Conservation (phyloP, 1,284 basidiomycete species). For the Caloboletus firmus region DNA sequence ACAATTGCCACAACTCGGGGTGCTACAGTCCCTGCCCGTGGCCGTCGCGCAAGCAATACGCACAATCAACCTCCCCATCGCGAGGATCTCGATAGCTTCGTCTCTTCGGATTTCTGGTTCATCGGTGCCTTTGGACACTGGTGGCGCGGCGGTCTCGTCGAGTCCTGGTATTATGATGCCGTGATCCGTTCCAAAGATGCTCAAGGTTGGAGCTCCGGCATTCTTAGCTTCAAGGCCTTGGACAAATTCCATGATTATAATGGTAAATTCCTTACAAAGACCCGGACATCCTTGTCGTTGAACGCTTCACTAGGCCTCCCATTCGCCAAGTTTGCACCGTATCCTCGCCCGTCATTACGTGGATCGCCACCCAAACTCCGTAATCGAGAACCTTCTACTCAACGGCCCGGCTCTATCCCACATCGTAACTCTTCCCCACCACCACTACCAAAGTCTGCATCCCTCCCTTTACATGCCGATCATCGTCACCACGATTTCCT, state of each 20-base stretch:
- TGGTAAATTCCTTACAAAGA: conserved; percentile 42
- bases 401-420: conserved; percentile 38
- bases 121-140: conserved; percentile 85
- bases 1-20: conserved; percentile 64
- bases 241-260: conserved; percentile 63
- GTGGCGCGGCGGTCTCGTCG: conserved; percentile 77
- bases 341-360: conserved; percentile 41
- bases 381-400: conserved; percentile 56
- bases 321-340: conserved; percentile 48
- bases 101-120: conserved; percentile 78
- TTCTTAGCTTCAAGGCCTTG: conserved; percentile 66
- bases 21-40: conserved; percentile 24
- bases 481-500: conserved; percentile 34
- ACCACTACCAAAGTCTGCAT: conserved; percentile 78
- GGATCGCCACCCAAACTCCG: conserved; percentile 53
- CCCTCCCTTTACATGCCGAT: conserved; percentile 64
- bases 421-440: conserved; percentile 69
- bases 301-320: conserved; percentile 44
- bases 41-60: conserved; percentile 19
- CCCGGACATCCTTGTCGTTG: not conserved
- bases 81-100: conserved; percentile 43
- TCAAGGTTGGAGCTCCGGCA: conserved; percentile 71
- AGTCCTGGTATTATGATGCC: conserved; percentile 69
- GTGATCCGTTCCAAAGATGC: conserved; percentile 65
- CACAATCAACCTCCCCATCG: conserved; percentile 29